Evolutionary conservation across 2,329 filamentous ascomycete species (phyloP), one percentile per base, ranked within the genome.

Genomic region (Didymella arachidicola): DNA sequence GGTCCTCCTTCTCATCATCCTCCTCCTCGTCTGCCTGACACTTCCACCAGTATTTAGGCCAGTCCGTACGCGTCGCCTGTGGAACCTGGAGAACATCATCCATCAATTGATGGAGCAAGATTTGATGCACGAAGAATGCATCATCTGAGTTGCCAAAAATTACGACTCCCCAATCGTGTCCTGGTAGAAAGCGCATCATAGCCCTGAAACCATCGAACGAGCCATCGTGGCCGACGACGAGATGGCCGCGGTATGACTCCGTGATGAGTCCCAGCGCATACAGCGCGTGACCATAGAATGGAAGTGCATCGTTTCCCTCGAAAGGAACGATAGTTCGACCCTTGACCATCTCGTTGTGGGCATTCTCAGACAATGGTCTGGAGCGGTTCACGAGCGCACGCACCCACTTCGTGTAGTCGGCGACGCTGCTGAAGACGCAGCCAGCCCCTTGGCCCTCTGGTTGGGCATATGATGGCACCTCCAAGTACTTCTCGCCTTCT

Each of bases 401-500:
- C 19, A 75, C 58, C 58, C 67, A 73, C 36, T 61, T 67, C 7
- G 65, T 66, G 46, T 61, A 68, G 58, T 71, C 68, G 18, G 53
- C 19, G 16, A 66, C 64, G 41, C 49, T 65, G 58, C 53, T 65
- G 51, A 66, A 63, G 11, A 72, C 61, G 16, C 45, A 62, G 10
- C 70, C 71, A 2, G 70, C 69, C 38, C 72, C 71, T 22, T 64
- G 53, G 2, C 62, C 62, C 36, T 68, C 68, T 1, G 67, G 63
- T 4, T 57, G 50, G 7, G 46, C 27, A n/a, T 59, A 54, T 18
- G 46, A 50, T 5, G 61, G 63, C 2, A 65, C 53, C 3, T 27
- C 25, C 1, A 61, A n/a, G 44, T 65, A 59, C 2, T 18, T 18
- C 3, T 29, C 16, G 6, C 26, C 50, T 5, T 45, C 22, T 5